Conservation (phyloP, 2,329 filamentous ascomycete genomes). For the Penicillium sp. region DNA sequence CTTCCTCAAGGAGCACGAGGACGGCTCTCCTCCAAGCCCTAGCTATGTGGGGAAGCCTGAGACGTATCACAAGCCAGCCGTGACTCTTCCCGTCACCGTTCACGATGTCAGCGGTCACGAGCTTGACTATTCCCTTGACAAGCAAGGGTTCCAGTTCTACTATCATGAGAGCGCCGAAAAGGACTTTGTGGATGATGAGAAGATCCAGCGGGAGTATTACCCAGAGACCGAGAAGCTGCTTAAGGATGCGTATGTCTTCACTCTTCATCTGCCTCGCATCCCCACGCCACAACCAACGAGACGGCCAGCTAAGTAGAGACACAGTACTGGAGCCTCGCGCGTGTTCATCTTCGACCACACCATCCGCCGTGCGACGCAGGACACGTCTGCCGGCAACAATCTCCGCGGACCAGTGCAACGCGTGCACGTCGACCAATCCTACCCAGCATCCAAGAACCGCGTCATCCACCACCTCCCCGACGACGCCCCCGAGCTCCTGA, state of each 20-base stretch:
- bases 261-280: background rate
- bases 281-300: background rate
- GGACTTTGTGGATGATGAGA: conserved; percentile 43
- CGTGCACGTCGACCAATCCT: conserved; percentile 54
- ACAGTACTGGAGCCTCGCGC: conserved; percentile 42
- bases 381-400: conserved; percentile 31
- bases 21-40: conserved; percentile 44
- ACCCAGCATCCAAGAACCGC: conserved; percentile 43
- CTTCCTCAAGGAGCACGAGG: conserved; percentile 46
- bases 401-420: conserved; percentile 48
- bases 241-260: conserved; percentile 38
- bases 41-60: conserved; percentile 37
- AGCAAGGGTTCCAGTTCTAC: conserved; percentile 47
- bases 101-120: conserved; percentile 45
- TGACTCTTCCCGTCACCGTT: conserved; percentile 39
- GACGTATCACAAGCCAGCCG: conserved; percentile 45
- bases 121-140: conserved; percentile 46
- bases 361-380: conserved; percentile 42
- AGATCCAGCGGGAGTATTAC: conserved; percentile 46
- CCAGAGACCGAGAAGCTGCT: conserved; percentile 49
- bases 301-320: background rate
- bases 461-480: conserved; percentile 46
- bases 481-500: conserved; percentile 44
- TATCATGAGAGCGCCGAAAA: conserved; percentile 40
- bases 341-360: conserved; percentile 53